Evolutionary conservation across 805 yeast species (phyloP).

Genomic region (Priceomyces carsonii): DNA sequence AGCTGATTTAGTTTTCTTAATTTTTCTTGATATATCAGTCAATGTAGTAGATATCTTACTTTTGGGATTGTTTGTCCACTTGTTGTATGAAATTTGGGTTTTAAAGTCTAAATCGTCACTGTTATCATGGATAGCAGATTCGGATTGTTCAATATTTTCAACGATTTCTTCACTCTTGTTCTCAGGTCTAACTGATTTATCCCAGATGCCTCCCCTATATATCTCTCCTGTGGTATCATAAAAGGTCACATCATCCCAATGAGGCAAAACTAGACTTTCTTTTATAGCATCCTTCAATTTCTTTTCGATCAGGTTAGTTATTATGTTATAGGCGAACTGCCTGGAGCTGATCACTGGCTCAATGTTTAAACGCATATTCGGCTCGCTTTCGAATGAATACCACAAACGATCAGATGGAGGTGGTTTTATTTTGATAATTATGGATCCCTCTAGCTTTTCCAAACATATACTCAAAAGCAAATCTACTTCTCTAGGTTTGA

Average conservation of each 20-base stretch:
- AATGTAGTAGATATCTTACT: slow-evolving; percentile 22
- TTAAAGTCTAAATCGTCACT: slow-evolving; percentile 10
- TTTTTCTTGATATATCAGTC: slow-evolving; percentile 24
- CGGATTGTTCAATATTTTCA: too few relatives aligned
- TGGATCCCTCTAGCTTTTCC: slow-evolving; percentile 69
- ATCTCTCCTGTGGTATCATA: slow-evolving; percentile 65
- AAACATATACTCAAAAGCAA: slow-evolving; percentile 70
- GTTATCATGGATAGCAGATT: background rate
- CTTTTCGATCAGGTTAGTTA: slow-evolving; percentile 78
- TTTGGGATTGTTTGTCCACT: slow-evolving; percentile 9
- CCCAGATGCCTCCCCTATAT: slow-evolving; percentile 95
- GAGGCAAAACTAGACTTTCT: slow-evolving; percentile 81
- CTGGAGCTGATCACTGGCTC: slow-evolving; percentile 92
- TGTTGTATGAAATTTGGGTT: slow-evolving; percentile 8
- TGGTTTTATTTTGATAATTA: slow-evolving; percentile 71
- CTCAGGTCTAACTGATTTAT: slow-evolving; percentile 31
- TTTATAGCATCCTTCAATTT: slow-evolving; percentile 76
- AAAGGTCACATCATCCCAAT: slow-evolving; percentile 83
- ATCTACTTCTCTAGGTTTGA: slow-evolving; percentile 74
- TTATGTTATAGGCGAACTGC: slow-evolving; percentile 71
- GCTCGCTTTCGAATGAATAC: slow-evolving; percentile 85
- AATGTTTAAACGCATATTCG: slow-evolving; percentile 68
- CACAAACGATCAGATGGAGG: slow-evolving; percentile 91
- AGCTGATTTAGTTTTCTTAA: slow-evolving; percentile 25
- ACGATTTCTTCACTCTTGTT: background rate